Evolutionary conservation across 2,329 filamentous ascomycete genomes (phyloP).

Genomic region (Teratosphaeria viscida): DNA sequence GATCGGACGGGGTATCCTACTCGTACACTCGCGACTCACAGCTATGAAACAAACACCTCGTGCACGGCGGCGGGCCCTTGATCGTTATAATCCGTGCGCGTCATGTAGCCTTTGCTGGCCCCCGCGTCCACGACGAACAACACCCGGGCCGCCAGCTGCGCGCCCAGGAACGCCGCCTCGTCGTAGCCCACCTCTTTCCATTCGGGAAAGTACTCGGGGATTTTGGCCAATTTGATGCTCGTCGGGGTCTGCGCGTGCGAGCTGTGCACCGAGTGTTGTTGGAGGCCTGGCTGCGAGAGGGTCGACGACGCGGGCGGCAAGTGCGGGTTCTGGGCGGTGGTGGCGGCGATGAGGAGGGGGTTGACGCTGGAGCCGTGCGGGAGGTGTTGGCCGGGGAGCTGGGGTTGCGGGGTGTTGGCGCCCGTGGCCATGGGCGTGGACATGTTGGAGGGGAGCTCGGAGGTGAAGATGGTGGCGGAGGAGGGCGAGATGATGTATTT

Average conservation of each 20-base stretch:
- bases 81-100: constrained; percentile 57
- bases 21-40: not conserved
- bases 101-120: constrained; percentile 58
- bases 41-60: constrained; percentile 30
- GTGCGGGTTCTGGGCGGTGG: constrained; percentile 52
- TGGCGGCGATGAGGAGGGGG: constrained; percentile 83
- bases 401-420: constrained; percentile 72
- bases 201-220: constrained; percentile 79
- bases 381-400: constrained; percentile 24
- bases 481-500: constrained; percentile 87
- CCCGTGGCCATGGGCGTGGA: constrained; percentile 85
- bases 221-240: constrained; percentile 64
- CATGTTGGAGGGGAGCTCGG: constrained; percentile 86
- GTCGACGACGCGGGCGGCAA: constrained; percentile 8
- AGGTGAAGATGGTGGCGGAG: constrained; percentile 92
- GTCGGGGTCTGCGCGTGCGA: constrained; percentile 66
- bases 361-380: constrained; percentile 50
- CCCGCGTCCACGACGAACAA: constrained; percentile 60
- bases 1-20: not conserved
- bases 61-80: constrained; percentile 55
- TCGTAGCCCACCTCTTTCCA: constrained; percentile 72
- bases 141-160: constrained; percentile 73
- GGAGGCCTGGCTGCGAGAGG: constrained; percentile 10
- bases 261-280: constrained; percentile 36
- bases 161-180: constrained; percentile 76